Evolutionary conservation across 1,284 basidiomycete genomes (phyloP), one percentile per base, ranked within the genome.

Genomic region (Ustilago lituana): DNA sequence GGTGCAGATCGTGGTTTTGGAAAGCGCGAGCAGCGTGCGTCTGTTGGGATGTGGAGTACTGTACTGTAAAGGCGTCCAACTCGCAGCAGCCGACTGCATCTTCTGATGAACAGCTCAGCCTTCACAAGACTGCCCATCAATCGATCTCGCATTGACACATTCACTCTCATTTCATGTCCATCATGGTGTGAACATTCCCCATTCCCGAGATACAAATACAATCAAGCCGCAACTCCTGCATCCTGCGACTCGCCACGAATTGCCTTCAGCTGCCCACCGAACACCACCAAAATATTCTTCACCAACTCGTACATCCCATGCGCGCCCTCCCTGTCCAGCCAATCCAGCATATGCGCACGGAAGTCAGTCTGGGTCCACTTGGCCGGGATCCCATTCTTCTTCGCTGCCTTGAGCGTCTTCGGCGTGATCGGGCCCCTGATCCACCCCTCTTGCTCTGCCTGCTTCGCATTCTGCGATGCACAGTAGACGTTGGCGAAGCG

Each of bases 381-480:
- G 14, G 41, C 44, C 6, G 60, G 60, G 10, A 68, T 33, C 7
- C 64, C 60, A n/a, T 48, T 22, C 46, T 45, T 54, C 50, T 60
- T 68, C 6, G 50, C 53, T 10, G 24, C 24, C 35, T 65, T 67
- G 14, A 68, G 24, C 27, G 46, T 32, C 36, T 56, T 59, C 3
- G 56, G 45, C 39, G 59, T 65, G 40, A 72, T 53, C 11, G 69
- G 66, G 2, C 69, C 69, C n/a, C 48, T 36, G 11, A 71, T 58
- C 58, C 68, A 65, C 8, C 31, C 57, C 12, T 45, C 50, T 12
- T 26, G 7, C 29, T 38, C 40, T 10, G 39, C 38, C 49, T 31
- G 11, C 33, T 41, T 23, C 6, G n/a, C 26, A 11, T 40, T 19
- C 20, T 45, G 37, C 20, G 32, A 10, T 3, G 41, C n/a, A 19